Evolutionary conservation across 208 protist genomes (phyloP).

Genomic region (Acanthamoeba royreba): DNA sequence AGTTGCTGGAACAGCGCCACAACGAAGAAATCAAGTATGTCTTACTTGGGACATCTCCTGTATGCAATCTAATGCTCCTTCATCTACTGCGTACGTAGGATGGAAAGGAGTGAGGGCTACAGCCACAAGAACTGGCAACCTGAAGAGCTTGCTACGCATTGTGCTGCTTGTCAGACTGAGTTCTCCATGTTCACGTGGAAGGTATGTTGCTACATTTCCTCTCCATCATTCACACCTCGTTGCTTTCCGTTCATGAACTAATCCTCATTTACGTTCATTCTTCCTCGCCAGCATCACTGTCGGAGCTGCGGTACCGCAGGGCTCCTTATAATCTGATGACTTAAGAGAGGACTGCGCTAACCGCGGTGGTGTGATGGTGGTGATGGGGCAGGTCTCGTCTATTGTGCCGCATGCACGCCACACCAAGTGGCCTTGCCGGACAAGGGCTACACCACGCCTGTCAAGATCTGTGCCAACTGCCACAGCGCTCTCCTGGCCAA

Average conservation of each 20-base stretch:
- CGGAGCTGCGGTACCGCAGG: not conserved
- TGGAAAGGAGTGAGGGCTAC: not conserved
- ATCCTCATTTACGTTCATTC: not conserved
- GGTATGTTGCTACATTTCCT: not conserved
- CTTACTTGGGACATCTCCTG: not conserved
- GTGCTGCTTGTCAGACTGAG: not conserved
- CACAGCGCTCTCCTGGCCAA: not conserved
- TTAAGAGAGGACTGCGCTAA: not conserved
- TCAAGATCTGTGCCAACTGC: not conserved
- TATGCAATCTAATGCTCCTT: not conserved
- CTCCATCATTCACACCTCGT: not conserved
- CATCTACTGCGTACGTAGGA: not conserved
- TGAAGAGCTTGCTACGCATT: not conserved
- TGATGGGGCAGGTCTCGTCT: not conserved
- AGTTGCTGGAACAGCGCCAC: constrained; percentile 6
- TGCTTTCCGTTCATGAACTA: not conserved
- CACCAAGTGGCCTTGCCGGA: not conserved
- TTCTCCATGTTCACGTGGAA: constrained; percentile 16
- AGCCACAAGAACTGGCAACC: constrained; percentile 11
- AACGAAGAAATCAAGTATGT: constrained; percentile 10
- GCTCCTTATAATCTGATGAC: not conserved
- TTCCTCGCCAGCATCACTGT: not conserved
- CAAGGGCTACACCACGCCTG: not conserved
- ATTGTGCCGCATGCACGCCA: not conserved
- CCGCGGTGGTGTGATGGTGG: not conserved